Percentiles rank a stretch among this genome's conserved stretches.
Conservation (phyloP, 1,139 yeast genomes). For the Lizanozyma gosingica region DNA sequence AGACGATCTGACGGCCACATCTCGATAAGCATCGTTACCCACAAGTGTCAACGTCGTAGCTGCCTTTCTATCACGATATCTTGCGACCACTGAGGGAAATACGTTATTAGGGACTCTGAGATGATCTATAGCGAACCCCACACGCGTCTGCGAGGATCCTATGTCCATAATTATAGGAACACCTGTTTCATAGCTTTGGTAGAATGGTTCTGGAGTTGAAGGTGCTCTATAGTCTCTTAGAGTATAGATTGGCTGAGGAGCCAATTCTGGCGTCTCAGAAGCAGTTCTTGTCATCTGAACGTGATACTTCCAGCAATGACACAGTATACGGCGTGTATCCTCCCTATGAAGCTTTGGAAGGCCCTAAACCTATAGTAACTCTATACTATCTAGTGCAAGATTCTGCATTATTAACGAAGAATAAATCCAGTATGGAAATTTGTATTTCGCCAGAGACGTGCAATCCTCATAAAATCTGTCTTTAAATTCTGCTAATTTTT, state of each 20-base stretch:
- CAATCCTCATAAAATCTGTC: too few relatives aligned
- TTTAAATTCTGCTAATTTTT: too few relatives aligned
- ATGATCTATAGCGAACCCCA: constrained; percentile 26
- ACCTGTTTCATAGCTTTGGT: constrained; percentile 39
- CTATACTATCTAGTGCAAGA: too few relatives aligned
- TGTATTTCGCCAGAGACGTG: too few relatives aligned
- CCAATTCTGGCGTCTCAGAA: constrained; percentile 18
- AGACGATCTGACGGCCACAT: constrained; percentile 57
- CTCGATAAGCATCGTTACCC: constrained; percentile 76
- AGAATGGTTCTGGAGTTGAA: constrained; percentile 40
- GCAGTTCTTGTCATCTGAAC: neutral
- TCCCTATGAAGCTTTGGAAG: too few relatives aligned
- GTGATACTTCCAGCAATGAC: too few relatives aligned
- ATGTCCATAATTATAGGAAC: constrained; percentile 64
- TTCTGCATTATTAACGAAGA: too few relatives aligned
- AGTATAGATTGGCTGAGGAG: constrained; percentile 44
- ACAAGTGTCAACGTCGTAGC: constrained; percentile 57
- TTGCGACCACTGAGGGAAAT: constrained; percentile 63
- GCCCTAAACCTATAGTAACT: too few relatives aligned
- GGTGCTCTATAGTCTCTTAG: constrained; percentile 39
- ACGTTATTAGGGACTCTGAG: constrained; percentile 51
- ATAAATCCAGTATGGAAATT: too few relatives aligned
- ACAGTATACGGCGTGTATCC: too few relatives aligned
- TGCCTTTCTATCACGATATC: constrained; percentile 72
- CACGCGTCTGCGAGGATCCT: constrained; percentile 12